Evolutionary conservation across 2,329 filamentous ascomycete species (phyloP).

Genomic region (Cryphonectria nitschkei): DNA sequence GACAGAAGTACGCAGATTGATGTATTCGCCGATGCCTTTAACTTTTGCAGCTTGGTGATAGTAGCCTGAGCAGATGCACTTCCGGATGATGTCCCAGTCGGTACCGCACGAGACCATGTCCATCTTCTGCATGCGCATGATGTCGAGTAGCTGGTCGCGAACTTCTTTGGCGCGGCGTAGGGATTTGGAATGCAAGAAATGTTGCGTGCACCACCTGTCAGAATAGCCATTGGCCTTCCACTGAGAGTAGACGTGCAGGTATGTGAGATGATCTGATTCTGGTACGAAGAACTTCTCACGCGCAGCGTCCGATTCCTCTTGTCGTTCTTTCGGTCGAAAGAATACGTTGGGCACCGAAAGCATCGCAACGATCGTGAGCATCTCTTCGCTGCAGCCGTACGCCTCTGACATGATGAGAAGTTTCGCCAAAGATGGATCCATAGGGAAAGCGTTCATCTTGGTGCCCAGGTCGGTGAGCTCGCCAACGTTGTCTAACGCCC

Average conservation of each 20-base stretch:
- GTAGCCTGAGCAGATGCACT: slow-evolving; percentile 96
- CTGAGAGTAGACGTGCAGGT: slow-evolving; percentile 92
- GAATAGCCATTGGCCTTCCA: slow-evolving; percentile 91
- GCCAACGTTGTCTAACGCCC: slow-evolving; percentile 90
- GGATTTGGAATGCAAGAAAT: slow-evolving; percentile 95
- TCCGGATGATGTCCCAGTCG: slow-evolving; percentile 94
- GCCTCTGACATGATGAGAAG: slow-evolving; percentile 88
- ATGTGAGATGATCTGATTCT: slow-evolving; percentile 94
- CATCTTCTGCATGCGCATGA: slow-evolving; percentile 95
- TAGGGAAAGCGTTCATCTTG: slow-evolving; percentile 96
- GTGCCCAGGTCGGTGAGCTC: slow-evolving; percentile 85
- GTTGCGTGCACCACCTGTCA: slow-evolving; percentile 88
- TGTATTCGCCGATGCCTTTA: slow-evolving; percentile 95
- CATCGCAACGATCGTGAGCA: slow-evolving; percentile 98
- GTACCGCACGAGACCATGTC: slow-evolving; percentile 84
- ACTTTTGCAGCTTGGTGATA: slow-evolving; percentile 97
- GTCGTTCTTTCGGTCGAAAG: slow-evolving; percentile 93
- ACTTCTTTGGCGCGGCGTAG: slow-evolving; percentile 92
- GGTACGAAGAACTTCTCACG: slow-evolving; percentile 98
- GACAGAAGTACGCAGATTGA: slow-evolving; percentile 93
- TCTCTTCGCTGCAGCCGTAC: slow-evolving; percentile 94
- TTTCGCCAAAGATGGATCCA: slow-evolving; percentile 96
- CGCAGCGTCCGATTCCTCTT: slow-evolving; percentile 93
- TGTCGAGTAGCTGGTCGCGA: slow-evolving; percentile 88
- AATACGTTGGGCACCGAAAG: slow-evolving; percentile 95